These are phyloP conservation scores for Beauveria asiatica DNA, from an alignment of 2,329 filamentous ascomycete species.

Conservation along the genomic window DNA sequence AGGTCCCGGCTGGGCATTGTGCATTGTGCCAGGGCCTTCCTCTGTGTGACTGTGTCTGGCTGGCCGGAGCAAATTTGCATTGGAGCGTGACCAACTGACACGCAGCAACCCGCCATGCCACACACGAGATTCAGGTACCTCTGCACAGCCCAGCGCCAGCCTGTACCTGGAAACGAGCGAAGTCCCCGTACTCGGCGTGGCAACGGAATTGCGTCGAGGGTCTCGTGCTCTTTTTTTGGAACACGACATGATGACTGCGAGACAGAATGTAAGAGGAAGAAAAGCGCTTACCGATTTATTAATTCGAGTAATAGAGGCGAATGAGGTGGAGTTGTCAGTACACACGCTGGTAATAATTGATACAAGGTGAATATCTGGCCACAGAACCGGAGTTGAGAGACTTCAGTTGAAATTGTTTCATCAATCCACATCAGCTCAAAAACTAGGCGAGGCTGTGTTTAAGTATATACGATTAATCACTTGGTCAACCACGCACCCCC, in stretches of 20 bases:
- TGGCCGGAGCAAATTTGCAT: neutral
- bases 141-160: conserved; percentile 5
- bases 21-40: neutral
- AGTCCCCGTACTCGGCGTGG: neutral
- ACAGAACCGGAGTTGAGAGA: neutral
- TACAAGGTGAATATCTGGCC: too few relatives aligned
- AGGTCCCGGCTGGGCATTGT: neutral
- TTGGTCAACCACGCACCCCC: neutral
- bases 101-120: neutral
- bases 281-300: neutral
- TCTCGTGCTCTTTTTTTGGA: conserved; percentile 2
- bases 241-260: neutral
- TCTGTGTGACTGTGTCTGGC: neutral
- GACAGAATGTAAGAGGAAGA: neutral
- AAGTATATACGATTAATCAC: neutral
- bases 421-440: neutral
- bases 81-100: conserved; percentile 5
- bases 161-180: neutral
- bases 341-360: neutral
- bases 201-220: neutral
- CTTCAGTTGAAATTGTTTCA: neutral
- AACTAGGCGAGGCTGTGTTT: conserved; percentile 1
- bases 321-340: neutral
- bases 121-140: conserved; percentile 2
- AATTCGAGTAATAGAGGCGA: neutral